These are phyloP conservation scores for Boletus speciosus DNA, from an alignment of 768 basidiomycete genomes.

Conservation along the genomic window DNA sequence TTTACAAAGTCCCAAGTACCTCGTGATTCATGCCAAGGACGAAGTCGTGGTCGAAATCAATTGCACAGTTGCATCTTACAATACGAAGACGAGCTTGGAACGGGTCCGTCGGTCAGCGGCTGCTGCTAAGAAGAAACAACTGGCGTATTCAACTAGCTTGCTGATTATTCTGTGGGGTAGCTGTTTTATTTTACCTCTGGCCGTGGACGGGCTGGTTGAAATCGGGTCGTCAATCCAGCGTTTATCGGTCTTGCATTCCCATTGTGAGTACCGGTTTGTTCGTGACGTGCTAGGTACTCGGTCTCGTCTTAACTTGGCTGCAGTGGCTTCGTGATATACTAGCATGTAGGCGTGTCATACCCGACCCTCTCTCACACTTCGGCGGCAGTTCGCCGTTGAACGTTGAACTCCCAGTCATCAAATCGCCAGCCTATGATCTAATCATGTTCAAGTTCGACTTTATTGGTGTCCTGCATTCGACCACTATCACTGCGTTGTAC, in stretches of 20 bases:
- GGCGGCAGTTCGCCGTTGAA: too few species aligned
- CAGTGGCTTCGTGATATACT: conserved; percentile 18
- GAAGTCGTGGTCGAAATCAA: conserved; percentile 60
- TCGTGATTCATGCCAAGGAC: conserved; percentile 66
- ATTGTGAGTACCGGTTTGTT: too few species aligned
- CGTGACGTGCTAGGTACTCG: too few species aligned
- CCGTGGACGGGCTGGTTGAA: not conserved
- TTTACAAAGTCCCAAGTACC: conserved; percentile 69
- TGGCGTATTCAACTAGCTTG: conserved; percentile 48
- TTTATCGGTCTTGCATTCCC: conserved; percentile 62
- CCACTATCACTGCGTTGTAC: conserved; percentile 50
- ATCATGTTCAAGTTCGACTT: conserved; percentile 65
- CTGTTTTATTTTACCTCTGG: not conserved
- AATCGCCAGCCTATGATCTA: conserved; percentile 42
- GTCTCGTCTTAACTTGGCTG: too few species aligned
- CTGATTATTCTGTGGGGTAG: conserved; percentile 53
- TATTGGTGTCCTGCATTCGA: conserved; percentile 44
- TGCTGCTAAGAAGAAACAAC: conserved; percentile 38
- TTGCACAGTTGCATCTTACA: conserved; percentile 58
- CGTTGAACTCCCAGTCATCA: too few species aligned
- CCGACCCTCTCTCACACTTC: too few species aligned
- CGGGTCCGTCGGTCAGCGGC: conserved; percentile 23
- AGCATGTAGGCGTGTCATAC: too few species aligned
- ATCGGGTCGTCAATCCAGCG: conserved; percentile 34
- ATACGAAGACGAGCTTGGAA: conserved; percentile 39